phyloP scores from a whole-genome alignment of 495 filamentous ascomycete species.

The Pyrenula massariospora region DNA sequence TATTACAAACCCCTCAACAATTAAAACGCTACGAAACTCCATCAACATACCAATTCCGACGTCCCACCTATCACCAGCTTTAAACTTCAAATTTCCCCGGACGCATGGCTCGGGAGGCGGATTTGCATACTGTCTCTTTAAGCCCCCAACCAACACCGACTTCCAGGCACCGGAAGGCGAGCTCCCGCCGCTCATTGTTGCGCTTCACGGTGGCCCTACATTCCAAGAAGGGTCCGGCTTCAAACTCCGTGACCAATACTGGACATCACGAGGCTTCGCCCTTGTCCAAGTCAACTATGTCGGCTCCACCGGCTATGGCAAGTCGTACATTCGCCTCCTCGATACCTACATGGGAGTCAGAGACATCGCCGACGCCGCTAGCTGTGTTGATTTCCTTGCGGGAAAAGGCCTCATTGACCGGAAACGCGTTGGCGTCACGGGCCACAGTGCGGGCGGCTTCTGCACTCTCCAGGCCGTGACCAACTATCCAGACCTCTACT shows the following conservation, averaged over 20 bases:
- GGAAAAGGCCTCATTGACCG: slow-evolving; percentile 18
- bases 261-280: slow-evolving; percentile 38
- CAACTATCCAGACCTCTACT: slow-evolving; percentile 14
- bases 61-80: slow-evolving; percentile 16
- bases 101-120: slow-evolving; percentile 9
- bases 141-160: slow-evolving; percentile 29
- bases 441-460: slow-evolving; percentile 37
- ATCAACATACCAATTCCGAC: slow-evolving; percentile 16
- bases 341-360: slow-evolving; percentile 30
- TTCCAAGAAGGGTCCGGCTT: slow-evolving; percentile 17
- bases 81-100: slow-evolving; percentile 23
- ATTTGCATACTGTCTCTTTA: slow-evolving; percentile 28
- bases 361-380: slow-evolving; percentile 31
- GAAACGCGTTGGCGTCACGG: slow-evolving; percentile 29
- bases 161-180: slow-evolving; percentile 14
- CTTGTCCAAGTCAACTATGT: slow-evolving; percentile 35
- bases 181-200: slow-evolving; percentile 31
- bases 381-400: slow-evolving; percentile 27
- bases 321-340: slow-evolving; percentile 30
- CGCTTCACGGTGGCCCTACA: slow-evolving; percentile 39
- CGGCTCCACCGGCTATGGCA: slow-evolving; percentile 35
- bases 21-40: slow-evolving; percentile 3
- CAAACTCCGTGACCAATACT: slow-evolving; percentile 31
- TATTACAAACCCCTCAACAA: slow-evolving; percentile 8
- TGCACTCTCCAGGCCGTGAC: slow-evolving; percentile 27